Evolutionary conservation across 2,329 filamentous ascomycete species (phyloP).

Genomic region (Pseudogymnoascus sp.): DNA sequence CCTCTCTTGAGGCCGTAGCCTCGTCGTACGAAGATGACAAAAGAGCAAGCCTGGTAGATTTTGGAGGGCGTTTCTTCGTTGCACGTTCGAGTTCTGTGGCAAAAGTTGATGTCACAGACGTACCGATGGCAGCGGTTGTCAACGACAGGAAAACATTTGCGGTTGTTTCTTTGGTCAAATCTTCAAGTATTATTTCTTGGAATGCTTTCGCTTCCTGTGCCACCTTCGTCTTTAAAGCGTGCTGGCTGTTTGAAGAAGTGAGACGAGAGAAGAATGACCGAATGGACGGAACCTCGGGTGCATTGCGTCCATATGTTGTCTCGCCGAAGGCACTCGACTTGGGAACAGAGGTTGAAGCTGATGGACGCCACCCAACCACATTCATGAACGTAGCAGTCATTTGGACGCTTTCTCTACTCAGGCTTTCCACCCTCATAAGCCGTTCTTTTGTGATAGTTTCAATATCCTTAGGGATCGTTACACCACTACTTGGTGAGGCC

Average conservation of each 20-base stretch:
- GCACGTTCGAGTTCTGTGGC: constrained; percentile 84
- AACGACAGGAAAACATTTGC: constrained; percentile 84
- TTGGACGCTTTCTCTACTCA: constrained; percentile 80
- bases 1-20: constrained; percentile 48
- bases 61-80: constrained; percentile 94
- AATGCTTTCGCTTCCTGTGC: constrained; percentile 54
- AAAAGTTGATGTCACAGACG: constrained; percentile 63
- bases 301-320: constrained; percentile 36
- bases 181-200: constrained; percentile 57
- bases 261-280: constrained; percentile 74
- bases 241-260: constrained; percentile 48
- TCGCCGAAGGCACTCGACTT: constrained; percentile 18
- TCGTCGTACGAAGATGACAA: constrained; percentile 89
- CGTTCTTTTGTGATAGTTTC: constrained; percentile 78
- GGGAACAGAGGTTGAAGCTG: constrained; percentile 32
- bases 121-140: constrained; percentile 74
- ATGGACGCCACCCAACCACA: constrained; percentile 73
- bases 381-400: constrained; percentile 89
- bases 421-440: constrained; percentile 75
- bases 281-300: constrained; percentile 52
- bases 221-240: constrained; percentile 43
- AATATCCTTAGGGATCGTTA: constrained; percentile 69
- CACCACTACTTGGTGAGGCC: constrained; percentile 63
- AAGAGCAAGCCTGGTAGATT: constrained; percentile 74
- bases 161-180: constrained; percentile 60